Evolutionary conservation across 805 yeast species (phyloP), one percentile per base, ranked within the genome.

Genomic region (Maudiozyma turicensis): DNA sequence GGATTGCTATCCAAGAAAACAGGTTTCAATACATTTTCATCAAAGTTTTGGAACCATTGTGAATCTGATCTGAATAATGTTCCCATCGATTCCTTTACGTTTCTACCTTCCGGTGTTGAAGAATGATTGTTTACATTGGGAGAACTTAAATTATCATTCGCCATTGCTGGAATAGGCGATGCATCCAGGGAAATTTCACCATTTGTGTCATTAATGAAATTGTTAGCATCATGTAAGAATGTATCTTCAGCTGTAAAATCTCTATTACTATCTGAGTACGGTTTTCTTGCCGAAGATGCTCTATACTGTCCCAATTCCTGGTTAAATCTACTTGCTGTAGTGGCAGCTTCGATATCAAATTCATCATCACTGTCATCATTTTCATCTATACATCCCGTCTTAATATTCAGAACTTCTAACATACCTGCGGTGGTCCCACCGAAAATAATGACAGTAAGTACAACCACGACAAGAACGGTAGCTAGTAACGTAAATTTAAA

Each of bases 341-440:
- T 64, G 47, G 86, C 76, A 38, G 86, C 85, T 67, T 90, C 97
- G 44, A 89, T 84, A 61, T 91, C 97, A 64, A 91, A 91, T 64
- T 93, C 99, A 60, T 93, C 98, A 66, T 93, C 99, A 46, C 88
- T 80, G 15, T 82, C 90, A 49, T 69, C 77, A 45, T 69, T 67
- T 50, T 87, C 95, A 56, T 83, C 91, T 15, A 86, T 75, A 54
- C 91, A 87, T 1, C 99, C 99, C 2, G 95, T 85, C 57, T 85
- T 84, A 57, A 93, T 95, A 43, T 95, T 93, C 56, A 93, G 73
- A 56, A 91, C 86, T 64, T 93, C 99, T 51, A 93, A 76, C 99
- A 93, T 93, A 43, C 95, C 86, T 1, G 99, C 97, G 0, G 98
- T 93, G 0, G 99, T 93, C 38, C 99, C 99, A 51, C 99, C 99